Conservation (phyloP, 2,329 filamentous ascomycete genomes). For the Arachnomyces sp. region DNA sequence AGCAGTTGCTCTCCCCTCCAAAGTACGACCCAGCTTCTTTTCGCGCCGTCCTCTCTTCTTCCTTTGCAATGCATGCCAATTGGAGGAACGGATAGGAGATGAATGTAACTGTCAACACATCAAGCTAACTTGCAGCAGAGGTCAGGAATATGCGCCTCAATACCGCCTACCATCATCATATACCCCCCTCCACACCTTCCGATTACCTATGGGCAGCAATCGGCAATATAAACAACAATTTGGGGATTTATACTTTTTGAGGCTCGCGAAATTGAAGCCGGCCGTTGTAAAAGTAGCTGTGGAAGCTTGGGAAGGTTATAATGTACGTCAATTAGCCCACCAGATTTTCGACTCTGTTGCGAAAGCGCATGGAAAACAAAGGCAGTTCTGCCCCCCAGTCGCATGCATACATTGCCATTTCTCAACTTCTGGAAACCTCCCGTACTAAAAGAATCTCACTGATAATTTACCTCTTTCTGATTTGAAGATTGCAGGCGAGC, state of each 20-base stretch:
- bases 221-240: slow-evolving; percentile 88
- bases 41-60: background rate
- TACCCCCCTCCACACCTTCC: slow-evolving; percentile 66
- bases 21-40: slow-evolving; percentile 15
- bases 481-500: slow-evolving; percentile 61
- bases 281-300: slow-evolving; percentile 65
- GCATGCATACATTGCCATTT: background rate
- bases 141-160: slow-evolving; percentile 33
- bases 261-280: slow-evolving; percentile 79
- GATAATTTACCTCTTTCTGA: background rate
- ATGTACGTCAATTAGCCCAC: slow-evolving; percentile 36
- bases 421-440: too few relatives aligned
- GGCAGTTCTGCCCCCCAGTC: background rate
- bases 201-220: slow-evolving; percentile 54
- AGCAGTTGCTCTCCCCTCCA: slow-evolving; percentile 22
- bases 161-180: slow-evolving; percentile 56
- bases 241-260: slow-evolving; percentile 94
- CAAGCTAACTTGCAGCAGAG: slow-evolving; percentile 1
- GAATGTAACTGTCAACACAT: too few relatives aligned
- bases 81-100: too few relatives aligned
- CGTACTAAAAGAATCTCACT: too few relatives aligned
- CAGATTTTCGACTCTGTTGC: background rate
- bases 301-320: slow-evolving; percentile 68
- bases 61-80: too few relatives aligned
- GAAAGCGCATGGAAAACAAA: background rate